Conservation (phyloP, 495 filamentous ascomycete species). For the Aspergillus cristatus region DNA sequence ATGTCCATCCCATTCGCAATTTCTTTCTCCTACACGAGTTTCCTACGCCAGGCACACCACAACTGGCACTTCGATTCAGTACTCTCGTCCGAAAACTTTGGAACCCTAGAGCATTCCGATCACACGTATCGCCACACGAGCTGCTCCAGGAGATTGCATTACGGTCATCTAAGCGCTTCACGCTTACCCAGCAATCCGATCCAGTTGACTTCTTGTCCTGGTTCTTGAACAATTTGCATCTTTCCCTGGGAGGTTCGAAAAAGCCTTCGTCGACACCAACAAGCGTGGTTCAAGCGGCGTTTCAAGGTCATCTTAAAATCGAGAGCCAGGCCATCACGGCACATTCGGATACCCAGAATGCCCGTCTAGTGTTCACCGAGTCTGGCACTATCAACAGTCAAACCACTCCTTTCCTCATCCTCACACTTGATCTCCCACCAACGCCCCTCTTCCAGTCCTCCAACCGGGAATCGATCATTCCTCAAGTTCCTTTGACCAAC, state of each 20-base stretch:
- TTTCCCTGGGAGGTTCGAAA: conserved; percentile 81
- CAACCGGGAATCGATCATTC: conserved; percentile 84
- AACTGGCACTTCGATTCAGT: conserved; percentile 67
- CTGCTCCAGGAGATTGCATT: conserved; percentile 90
- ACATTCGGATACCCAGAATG: conserved; percentile 69
- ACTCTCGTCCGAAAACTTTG: conserved; percentile 94
- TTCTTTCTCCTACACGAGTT: conserved; percentile 76
- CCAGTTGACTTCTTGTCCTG: conserved; percentile 94
- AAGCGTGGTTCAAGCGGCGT: conserved; percentile 79
- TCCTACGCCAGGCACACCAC: conserved; percentile 36
- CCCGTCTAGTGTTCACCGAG: conserved; percentile 90
- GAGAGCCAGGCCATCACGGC: conserved; percentile 94
- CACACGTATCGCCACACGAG: conserved; percentile 95
- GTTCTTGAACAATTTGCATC: conserved; percentile 93
- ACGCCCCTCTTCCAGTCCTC: conserved; percentile 97
- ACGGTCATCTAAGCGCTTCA: conserved; percentile 84
- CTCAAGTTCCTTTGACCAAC: conserved; percentile 82
- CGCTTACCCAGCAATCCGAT: conserved; percentile 83
- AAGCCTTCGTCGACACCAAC: conserved; percentile 58
- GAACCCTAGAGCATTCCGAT: conserved; percentile 95
- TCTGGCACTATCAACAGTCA: conserved; percentile 70
- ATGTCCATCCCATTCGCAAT: conserved; percentile 84
- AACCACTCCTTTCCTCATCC: conserved; percentile 69
- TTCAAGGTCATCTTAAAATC: conserved; percentile 85
- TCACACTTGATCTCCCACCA: conserved; percentile 86